Evolutionary conservation across 768 basidiomycete species (phyloP).

Genomic region (Boletus subcaerulescens): DNA sequence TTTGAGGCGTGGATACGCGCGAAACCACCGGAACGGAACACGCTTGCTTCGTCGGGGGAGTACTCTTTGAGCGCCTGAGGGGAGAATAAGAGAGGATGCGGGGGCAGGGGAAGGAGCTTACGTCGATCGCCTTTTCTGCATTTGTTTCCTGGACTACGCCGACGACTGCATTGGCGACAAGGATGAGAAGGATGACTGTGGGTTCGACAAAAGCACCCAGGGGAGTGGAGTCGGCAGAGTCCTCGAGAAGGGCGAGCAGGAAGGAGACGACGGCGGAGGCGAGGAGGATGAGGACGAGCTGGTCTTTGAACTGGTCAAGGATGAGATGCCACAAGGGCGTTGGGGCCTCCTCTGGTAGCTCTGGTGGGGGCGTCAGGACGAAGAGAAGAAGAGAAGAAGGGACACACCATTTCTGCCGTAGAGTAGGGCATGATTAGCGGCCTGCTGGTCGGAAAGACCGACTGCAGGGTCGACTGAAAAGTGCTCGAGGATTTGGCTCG

Average conservation of each 20-base stretch:
- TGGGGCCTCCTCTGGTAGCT: constrained; percentile 86
- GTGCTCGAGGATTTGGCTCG: constrained; percentile 67
- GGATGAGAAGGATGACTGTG: constrained; percentile 89
- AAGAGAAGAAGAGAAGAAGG: neutral
- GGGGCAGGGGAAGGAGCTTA: constrained; percentile 41
- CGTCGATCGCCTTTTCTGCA: constrained; percentile 96
- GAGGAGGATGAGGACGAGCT: constrained; percentile 94
- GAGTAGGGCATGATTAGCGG: constrained; percentile 65
- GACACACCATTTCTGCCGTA: constrained; percentile 86
- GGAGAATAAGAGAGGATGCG: neutral
- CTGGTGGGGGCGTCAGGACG: constrained; percentile 39
- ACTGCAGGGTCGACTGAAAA: constrained; percentile 60
- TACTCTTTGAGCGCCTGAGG: constrained; percentile 91
- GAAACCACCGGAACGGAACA: constrained; percentile 68
- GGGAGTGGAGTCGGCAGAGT: constrained; percentile 59
- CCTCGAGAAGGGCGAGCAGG: constrained; percentile 85
- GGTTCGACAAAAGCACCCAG: constrained; percentile 95
- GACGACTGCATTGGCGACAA: constrained; percentile 95
- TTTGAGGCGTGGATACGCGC: constrained; percentile 78
- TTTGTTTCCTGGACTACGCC: constrained; percentile 97
- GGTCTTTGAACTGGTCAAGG: constrained; percentile 99
- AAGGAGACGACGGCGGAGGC: constrained; percentile 93
- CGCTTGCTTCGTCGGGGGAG: constrained; percentile 95
- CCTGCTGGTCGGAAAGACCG: constrained; percentile 69
- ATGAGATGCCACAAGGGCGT: constrained; percentile 94